These are phyloP conservation scores for Atkinsonella texensis DNA, from an alignment of 2,329 filamentous ascomycete genomes.

Conservation along the genomic window DNA sequence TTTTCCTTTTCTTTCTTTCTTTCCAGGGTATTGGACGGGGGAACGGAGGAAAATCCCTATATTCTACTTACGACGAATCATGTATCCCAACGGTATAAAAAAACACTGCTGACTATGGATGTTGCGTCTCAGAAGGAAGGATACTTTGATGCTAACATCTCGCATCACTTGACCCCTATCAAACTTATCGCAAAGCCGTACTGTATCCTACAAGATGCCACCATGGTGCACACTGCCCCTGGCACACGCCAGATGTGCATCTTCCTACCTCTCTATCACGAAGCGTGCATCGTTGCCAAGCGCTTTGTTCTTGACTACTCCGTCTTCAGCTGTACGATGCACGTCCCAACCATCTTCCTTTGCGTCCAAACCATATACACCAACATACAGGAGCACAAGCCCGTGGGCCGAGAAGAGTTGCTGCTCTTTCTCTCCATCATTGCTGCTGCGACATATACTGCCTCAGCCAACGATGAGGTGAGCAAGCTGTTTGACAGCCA, in stretches of 20 bases:
- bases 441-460: slow-evolving; percentile 1
- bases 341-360: not conserved
- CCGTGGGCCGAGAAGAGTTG: not conserved
- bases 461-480: not conserved
- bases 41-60: no score
- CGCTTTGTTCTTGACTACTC: slow-evolving; percentile 1
- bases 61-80: no score
- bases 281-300: slow-evolving; percentile 3
- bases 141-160: slow-evolving; percentile 1
- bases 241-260: slow-evolving; percentile 1
- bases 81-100: no score
- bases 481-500: slow-evolving; percentile 2
- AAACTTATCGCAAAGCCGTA: slow-evolving; percentile 6
- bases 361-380: slow-evolving; percentile 5
- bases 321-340: not conserved
- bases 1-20: not conserved
- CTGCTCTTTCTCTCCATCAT: slow-evolving; percentile 3
- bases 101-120: not conserved
- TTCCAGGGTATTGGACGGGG: no score
- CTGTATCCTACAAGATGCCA: slow-evolving; percentile 3
- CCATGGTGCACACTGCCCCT: not conserved
- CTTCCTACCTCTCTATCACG: slow-evolving; percentile 2
- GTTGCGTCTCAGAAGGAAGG: not conserved
- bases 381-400: not conserved
- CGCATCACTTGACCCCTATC: slow-evolving; percentile 5